Evolutionary conservation across 2,329 filamentous ascomycete species (phyloP), one percentile per base, ranked within the genome.

Genomic region (Aspergillus transmontanensis): DNA sequence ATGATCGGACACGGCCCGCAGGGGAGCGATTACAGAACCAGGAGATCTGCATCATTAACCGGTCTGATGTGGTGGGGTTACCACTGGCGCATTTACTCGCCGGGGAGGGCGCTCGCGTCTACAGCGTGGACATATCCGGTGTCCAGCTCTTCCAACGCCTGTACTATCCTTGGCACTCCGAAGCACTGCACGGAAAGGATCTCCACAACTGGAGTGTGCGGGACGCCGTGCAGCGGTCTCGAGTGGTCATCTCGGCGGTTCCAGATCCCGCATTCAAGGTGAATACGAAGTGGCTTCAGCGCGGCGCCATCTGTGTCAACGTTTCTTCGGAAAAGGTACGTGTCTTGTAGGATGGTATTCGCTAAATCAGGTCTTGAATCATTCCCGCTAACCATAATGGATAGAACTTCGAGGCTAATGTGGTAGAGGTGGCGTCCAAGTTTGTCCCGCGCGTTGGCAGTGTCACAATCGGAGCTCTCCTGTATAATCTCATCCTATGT

Each of bases 11-110:
- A 9, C 28, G 30, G 32, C 51, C 19, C 6, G 30, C 19, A 4
- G 51, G 51, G 19, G 51, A 54, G 19, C 28, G 14, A 16, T 14
- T 54, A 10, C 32, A 30, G 21, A n/a, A 54, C 32, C 30, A 36
- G 10, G 51, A 54, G 51, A 36, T 54, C 51, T 54, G 51, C 51
- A 54, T 54, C 28, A 54, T 54, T 21, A 54, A 54, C 51, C 30
- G 51, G 28, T 54, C 51, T 36, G 51, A 54, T 6, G 51, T 36
- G 9, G 51, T 54, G 19, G 51, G 51, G 7, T 36, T 54, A 30
- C 51, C 51, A 6, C 51, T 54, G 21, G 51, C 51, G 2, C 51
- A 16, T n/a, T 23, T 54, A 2, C 51, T 54, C n/a, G 51, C 51
- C 19, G 30, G 30, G 21, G 51, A 54, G 14, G 51, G 51, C 30